Evolutionary conservation across 805 yeast species (phyloP).

Genomic region (Teunomyces atbi): DNA sequence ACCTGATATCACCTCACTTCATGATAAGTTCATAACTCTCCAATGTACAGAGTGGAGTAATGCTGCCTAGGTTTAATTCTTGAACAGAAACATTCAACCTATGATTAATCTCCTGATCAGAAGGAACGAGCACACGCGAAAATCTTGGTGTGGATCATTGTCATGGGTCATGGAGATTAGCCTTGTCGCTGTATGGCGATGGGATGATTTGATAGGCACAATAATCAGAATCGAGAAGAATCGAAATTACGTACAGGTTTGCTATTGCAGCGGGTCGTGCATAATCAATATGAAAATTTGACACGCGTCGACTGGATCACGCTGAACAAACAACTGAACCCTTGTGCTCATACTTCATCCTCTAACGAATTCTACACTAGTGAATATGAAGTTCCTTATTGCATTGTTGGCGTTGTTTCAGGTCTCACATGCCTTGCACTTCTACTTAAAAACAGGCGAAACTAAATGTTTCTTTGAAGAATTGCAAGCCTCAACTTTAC

Average conservation of each 20-base stretch:
- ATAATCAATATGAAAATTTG: constrained; percentile 5
- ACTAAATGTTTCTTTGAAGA: constrained; percentile 83
- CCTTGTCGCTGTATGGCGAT: neutral
- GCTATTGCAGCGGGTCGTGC: neutral
- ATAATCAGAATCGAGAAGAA: neutral
- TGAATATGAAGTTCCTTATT: constrained; percentile 4
- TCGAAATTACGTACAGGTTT: neutral
- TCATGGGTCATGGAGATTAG: too few relatives aligned
- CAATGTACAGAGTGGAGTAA: too few relatives aligned
- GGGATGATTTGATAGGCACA: neutral
- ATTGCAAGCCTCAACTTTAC: constrained; percentile 71
- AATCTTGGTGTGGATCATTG: too few relatives aligned
- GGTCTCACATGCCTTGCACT: constrained; percentile 56
- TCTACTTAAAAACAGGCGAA: constrained; percentile 74
- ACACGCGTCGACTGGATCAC: constrained; percentile 9
- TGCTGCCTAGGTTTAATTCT: too few relatives aligned
- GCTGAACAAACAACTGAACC: constrained; percentile 6
- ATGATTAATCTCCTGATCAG: too few relatives aligned
- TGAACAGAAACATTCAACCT: too few relatives aligned
- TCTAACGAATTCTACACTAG: neutral
- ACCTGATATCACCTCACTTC: too few relatives aligned
- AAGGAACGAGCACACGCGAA: too few relatives aligned
- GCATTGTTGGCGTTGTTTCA: constrained; percentile 12
- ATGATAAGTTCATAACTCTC: too few relatives aligned
- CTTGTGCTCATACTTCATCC: neutral